Conservation (phyloP, 345 rosid species). For the Excoecaria agallocha region DNA sequence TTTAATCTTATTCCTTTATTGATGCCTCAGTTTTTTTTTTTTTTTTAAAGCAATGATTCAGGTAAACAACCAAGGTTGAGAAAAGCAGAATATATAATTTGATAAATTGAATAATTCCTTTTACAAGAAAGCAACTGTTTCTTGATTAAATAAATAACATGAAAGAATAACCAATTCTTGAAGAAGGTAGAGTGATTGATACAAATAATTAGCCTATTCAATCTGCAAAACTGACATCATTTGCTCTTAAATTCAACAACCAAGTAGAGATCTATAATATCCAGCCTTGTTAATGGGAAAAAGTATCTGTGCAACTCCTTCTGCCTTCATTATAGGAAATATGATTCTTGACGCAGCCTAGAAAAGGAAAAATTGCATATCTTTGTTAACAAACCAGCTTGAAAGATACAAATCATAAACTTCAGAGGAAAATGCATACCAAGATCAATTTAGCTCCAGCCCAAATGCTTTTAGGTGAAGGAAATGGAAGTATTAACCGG, state of each 20-base stretch:
- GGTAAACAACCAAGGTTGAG: too few species aligned
- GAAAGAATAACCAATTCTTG: background rate
- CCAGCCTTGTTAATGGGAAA: background rate
- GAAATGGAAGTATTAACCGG: slow-evolving; percentile 42
- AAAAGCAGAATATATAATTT: background rate
- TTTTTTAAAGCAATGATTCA: too few species aligned
- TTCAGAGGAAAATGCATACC: slow-evolving; percentile 16
- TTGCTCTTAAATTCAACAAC: background rate
- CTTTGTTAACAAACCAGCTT: background rate
- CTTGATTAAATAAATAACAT: background rate
- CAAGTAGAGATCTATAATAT: background rate
- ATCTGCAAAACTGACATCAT: background rate
- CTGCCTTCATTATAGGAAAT: slow-evolving; percentile 10
- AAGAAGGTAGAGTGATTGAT: background rate
- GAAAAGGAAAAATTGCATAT: background rate
- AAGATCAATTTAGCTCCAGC: slow-evolving; percentile 42
- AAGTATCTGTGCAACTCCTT: background rate
- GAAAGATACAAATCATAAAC: background rate
- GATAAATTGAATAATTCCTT: background rate
- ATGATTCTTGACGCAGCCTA: background rate
- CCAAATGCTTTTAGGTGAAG: slow-evolving; percentile 42
- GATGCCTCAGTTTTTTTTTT: too few species aligned
- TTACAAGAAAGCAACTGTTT: background rate
- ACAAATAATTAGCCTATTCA: background rate
- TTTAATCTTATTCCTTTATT: too few species aligned